Percentiles rank a stretch among this genome's conserved stretches.
phyloP scores from a whole-genome alignment of 768 basidiomycete genomes.

The Chlorophyllum brunneum region DNA sequence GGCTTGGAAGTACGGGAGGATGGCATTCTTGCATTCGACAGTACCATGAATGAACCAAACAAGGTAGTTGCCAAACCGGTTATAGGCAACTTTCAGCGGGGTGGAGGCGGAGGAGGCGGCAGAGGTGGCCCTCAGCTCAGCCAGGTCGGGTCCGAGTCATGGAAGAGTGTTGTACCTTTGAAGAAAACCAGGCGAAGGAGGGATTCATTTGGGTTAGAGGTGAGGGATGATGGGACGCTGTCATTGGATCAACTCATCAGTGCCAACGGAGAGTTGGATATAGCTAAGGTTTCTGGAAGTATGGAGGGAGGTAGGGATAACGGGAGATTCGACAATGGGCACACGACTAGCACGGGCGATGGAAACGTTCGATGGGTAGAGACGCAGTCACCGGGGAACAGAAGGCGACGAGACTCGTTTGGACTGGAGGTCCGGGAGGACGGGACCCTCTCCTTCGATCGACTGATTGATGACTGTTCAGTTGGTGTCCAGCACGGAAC shows the following conservation, averaged over 20 bases:
- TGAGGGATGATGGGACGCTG: not conserved
- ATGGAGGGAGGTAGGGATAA: no score
- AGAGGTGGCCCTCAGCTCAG: not conserved
- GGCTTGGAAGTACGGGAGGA: conserved; percentile 1
- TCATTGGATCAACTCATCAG: not conserved
- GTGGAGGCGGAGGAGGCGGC: not conserved
- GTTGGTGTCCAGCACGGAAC: not conserved
- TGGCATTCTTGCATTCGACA: not conserved
- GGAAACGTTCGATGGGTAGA: not conserved
- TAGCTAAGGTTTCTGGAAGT: not conserved
- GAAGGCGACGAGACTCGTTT: conserved; percentile 1
- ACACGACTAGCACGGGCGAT: no score
- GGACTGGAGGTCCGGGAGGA: not conserved
- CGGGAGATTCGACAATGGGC: no score
- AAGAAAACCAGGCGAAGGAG: not conserved
- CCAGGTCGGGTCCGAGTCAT: not conserved
- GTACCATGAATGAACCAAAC: no score
- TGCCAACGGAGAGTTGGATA: not conserved
- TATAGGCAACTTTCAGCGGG: not conserved
- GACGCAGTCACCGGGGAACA: not conserved
- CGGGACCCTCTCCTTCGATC: not conserved
- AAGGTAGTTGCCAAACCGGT: not conserved
- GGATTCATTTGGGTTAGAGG: conserved; percentile 4
- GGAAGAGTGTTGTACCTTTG: not conserved
- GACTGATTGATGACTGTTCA: not conserved